Evolutionary conservation across 768 basidiomycete species (phyloP).

Genomic region (Saitozyma podzolica): DNA sequence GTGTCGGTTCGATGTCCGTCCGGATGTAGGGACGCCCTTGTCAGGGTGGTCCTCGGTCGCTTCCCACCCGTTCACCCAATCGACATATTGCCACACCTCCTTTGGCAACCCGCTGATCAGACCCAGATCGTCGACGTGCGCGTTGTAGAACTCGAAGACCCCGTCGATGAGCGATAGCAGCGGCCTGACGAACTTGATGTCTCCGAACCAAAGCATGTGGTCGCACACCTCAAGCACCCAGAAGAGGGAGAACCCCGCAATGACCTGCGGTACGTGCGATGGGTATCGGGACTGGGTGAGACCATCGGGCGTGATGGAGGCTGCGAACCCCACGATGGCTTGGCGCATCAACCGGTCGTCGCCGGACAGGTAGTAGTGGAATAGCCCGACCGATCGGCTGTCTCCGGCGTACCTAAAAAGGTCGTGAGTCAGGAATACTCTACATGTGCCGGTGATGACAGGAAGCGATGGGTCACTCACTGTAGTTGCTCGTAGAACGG

Average conservation of each 20-base stretch:
- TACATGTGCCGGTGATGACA: neutral
- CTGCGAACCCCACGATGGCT: constrained; percentile 28
- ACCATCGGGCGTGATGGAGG: constrained; percentile 23
- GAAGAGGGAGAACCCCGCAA: constrained; percentile 36
- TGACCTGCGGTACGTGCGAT: constrained; percentile 30
- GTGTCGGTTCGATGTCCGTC: constrained; percentile 18
- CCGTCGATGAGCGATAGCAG: constrained; percentile 26
- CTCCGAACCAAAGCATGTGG: constrained; percentile 27
- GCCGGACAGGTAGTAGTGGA: constrained; percentile 35
- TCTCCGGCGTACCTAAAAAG: constrained; percentile 27
- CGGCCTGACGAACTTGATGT: constrained; percentile 15
- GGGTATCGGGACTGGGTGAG: constrained; percentile 34
- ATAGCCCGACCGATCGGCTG: constrained; percentile 30
- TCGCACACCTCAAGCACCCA: constrained; percentile 30
- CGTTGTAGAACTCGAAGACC: constrained; percentile 31
- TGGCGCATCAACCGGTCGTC: constrained; percentile 32
- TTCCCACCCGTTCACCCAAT: constrained; percentile 28
- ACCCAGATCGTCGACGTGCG: constrained; percentile 26
- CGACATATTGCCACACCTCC: constrained; percentile 34
- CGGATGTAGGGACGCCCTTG: constrained; percentile 26
- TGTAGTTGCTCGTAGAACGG: constrained; percentile 37
- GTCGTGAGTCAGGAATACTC: constrained; percentile 1
- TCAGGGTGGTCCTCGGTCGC: constrained; percentile 22
- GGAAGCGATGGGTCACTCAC: constrained; percentile 6
- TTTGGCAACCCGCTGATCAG: constrained; percentile 23